Conservation (phyloP, 2,329 filamentous ascomycete species). For the Pyrenochaeta sp. region DNA sequence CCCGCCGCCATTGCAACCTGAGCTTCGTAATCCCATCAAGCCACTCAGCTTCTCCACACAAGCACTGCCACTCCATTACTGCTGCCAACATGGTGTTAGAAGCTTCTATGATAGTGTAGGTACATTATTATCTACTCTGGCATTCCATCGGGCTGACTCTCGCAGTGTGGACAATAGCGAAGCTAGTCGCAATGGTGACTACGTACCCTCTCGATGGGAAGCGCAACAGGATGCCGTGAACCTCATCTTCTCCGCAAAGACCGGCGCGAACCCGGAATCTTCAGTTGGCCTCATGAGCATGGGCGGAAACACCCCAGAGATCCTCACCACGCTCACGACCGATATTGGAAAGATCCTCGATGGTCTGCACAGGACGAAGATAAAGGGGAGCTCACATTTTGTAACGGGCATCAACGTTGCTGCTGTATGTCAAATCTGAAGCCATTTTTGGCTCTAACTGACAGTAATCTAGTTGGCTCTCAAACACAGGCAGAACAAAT, state of each 20-base stretch:
- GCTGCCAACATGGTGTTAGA: conserved; percentile 88
- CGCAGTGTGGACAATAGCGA: conserved; percentile 94
- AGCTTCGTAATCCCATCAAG: conserved; percentile 31
- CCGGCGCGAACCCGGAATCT: conserved; percentile 93
- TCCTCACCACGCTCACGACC: conserved; percentile 93
- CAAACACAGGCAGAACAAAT: conserved; percentile 98
- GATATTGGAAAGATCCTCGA: conserved; percentile 96
- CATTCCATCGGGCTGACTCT: conserved; percentile 29
- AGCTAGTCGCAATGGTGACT: conserved; percentile 95
- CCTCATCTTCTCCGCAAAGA: conserved; percentile 95
- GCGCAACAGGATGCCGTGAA: conserved; percentile 95
- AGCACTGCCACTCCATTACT: conserved; percentile 8
- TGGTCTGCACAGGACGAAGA: conserved; percentile 81
- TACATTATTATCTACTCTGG: conserved; percentile 14
- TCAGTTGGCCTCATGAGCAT: conserved; percentile 98
- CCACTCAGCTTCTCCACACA: conserved; percentile 15
- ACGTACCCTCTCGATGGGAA: conserved; percentile 89
- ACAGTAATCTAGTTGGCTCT: conserved; percentile 74
- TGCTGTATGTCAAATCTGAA: conserved; percentile 79
- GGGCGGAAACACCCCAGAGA: conserved; percentile 96
- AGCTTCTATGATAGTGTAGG: conserved; percentile 93
- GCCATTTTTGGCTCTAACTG: conserved; percentile 58
- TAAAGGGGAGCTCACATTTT: conserved; percentile 85
- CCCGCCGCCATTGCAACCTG: conserved; percentile 24
- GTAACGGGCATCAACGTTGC: conserved; percentile 96